Conservation (phyloP, 805 yeast species). For the Debaryomyces hansenii region DNA sequence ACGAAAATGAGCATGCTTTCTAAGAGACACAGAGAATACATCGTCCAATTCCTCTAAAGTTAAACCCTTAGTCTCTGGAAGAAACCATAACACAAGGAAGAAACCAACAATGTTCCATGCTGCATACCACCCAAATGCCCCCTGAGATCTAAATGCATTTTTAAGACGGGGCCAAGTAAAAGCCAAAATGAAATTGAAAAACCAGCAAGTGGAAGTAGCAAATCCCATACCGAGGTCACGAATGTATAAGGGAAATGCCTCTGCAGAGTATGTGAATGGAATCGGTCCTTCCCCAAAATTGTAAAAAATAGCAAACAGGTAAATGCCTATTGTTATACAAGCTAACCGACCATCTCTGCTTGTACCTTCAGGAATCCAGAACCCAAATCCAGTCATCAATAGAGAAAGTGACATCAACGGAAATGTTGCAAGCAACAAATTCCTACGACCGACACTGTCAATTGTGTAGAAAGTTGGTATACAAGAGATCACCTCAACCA, state of each 20-base stretch:
- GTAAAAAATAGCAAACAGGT: conserved; percentile 67
- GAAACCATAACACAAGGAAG: conserved; percentile 58
- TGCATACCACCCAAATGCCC: conserved; percentile 86
- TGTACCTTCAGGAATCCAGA: conserved; percentile 51
- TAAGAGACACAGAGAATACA: conserved; percentile 61
- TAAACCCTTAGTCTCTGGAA: conserved; percentile 39
- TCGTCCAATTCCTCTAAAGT: conserved; percentile 78
- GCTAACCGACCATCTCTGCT: conserved; percentile 65
- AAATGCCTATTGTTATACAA: conserved; percentile 52
- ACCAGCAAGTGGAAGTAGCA: conserved; percentile 70
- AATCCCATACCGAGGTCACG: conserved; percentile 75
- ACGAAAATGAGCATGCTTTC: conserved; percentile 52
- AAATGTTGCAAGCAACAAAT: conserved; percentile 52
- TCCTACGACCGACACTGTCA: conserved; percentile 69
- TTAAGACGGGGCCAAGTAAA: too few relatives aligned
- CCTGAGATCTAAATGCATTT: conserved; percentile 68
- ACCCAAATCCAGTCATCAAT: conserved; percentile 62
- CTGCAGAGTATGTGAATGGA: conserved; percentile 85
- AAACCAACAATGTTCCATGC: conserved; percentile 72
- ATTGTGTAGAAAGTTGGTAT: conserved; percentile 74
- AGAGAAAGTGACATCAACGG: conserved; percentile 58
- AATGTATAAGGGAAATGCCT: conserved; percentile 68
- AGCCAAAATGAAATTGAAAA: conserved; percentile 60
- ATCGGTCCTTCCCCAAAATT: conserved; percentile 84
- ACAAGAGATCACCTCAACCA: conserved; percentile 71